These are phyloP conservation scores for Microsporum ferrugineum DNA, from an alignment of 2,329 filamentous ascomycete genomes.

Conservation along the genomic window DNA sequence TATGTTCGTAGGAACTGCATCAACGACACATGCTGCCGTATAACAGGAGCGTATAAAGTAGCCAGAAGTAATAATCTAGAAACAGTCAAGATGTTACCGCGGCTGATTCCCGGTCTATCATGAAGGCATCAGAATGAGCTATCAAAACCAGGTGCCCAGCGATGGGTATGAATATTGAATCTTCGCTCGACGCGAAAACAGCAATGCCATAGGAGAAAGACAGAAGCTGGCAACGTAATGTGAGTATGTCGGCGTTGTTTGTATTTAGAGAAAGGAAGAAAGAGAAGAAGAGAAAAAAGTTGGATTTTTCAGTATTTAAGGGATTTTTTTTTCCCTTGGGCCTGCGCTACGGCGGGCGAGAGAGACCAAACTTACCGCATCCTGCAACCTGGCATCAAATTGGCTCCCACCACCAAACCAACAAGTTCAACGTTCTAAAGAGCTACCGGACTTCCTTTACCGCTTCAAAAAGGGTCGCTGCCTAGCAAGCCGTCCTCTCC, in stretches of 20 bases:
- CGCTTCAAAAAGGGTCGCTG: not conserved
- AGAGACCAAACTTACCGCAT: conserved; percentile 22
- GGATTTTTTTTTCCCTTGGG: not conserved
- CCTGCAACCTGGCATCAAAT: conserved; percentile 38
- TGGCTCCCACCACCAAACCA: conserved; percentile 12
- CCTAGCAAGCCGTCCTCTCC: not conserved
- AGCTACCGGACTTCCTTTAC: not conserved
- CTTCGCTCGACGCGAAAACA: conserved; percentile 62
- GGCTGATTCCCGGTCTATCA: conserved; percentile 62
- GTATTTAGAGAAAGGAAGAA: conserved; percentile 25
- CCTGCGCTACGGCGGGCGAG: conserved; percentile 22
- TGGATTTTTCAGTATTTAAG: conserved; percentile 1
- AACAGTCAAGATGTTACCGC: conserved; percentile 44
- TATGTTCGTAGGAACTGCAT: too few species aligned
- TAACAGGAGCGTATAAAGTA: too few species aligned
- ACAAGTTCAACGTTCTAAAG: not conserved
- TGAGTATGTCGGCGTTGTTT: conserved; percentile 45
- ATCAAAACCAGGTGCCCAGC: conserved; percentile 62
- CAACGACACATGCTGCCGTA: too few species aligned
- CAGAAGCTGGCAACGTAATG: conserved; percentile 51
- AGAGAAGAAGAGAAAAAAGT: conserved; percentile 21
- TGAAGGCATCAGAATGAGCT: conserved; percentile 48
- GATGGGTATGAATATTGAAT: conserved; percentile 46
- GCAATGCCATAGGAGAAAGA: conserved; percentile 38
- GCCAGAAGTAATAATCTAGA: not conserved